Conservation (phyloP, 2,329 filamentous ascomycete genomes). For the Xylaria sp. region DNA sequence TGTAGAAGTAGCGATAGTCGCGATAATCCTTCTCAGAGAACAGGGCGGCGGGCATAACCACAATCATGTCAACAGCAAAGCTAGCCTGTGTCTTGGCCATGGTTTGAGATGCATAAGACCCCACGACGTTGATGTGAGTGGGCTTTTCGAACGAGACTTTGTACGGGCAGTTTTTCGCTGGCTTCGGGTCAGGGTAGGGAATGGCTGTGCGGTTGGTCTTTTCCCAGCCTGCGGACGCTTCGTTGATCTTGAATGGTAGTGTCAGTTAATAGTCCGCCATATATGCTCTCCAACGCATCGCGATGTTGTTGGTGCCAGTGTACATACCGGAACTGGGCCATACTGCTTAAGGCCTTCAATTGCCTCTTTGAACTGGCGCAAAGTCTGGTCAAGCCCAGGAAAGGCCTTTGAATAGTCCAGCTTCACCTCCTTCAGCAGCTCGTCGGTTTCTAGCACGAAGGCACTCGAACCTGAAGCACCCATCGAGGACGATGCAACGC, state of each 20-base stretch:
- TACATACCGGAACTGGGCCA: slow-evolving; percentile 56
- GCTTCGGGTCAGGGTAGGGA: slow-evolving; percentile 83
- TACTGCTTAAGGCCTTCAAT: slow-evolving; percentile 59
- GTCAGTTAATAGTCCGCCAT: slow-evolving; percentile 4
- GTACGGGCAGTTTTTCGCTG: slow-evolving; percentile 77
- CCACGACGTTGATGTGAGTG: slow-evolving; percentile 80
- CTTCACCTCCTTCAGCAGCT: slow-evolving; percentile 61
- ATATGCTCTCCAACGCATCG: not conserved
- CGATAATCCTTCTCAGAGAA: slow-evolving; percentile 96
- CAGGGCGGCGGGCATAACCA: slow-evolving; percentile 79
- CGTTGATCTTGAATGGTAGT: slow-evolving; percentile 58
- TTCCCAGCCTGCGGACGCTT: slow-evolving; percentile 71
- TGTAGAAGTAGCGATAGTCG: slow-evolving; percentile 93
- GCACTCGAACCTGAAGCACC: slow-evolving; percentile 51
- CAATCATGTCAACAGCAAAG: slow-evolving; percentile 77
- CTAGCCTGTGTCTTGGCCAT: slow-evolving; percentile 67
- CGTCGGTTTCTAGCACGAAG: slow-evolving; percentile 64
- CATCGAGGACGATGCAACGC: slow-evolving; percentile 48
- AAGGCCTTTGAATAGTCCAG: slow-evolving; percentile 58
- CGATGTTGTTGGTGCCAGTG: not conserved
- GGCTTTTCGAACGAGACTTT: slow-evolving; percentile 81
- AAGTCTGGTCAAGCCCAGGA: slow-evolving; percentile 53
- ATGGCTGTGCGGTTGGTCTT: slow-evolving; percentile 72
- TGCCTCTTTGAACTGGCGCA: slow-evolving; percentile 58
- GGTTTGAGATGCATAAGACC: slow-evolving; percentile 81